A percentile compares a stretch with the other conserved stretches of the same genome.
phyloP scores from a whole-genome alignment of 2,329 filamentous ascomycete genomes.

The Verticillium klebahnii region DNA sequence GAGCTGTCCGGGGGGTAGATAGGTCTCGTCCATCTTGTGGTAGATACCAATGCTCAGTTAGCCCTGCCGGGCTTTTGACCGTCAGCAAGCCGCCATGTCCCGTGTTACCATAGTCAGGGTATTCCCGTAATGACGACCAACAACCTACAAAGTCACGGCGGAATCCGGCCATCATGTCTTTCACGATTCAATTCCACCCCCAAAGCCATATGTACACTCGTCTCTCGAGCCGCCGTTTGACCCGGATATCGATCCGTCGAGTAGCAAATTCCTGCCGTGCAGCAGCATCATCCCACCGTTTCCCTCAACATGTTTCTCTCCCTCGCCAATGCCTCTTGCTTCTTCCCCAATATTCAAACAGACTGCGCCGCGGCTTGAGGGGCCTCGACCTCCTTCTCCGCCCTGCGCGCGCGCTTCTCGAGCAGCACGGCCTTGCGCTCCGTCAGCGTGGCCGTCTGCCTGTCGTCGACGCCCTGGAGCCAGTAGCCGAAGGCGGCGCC shows the following conservation, averaged over 20 bases:
- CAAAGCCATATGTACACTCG: not conserved
- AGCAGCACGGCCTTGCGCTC: slow-evolving; percentile 77
- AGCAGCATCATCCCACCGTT: not conserved
- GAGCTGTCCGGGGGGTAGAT: not conserved
- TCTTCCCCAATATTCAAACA: not conserved
- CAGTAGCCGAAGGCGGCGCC: slow-evolving; percentile 96
- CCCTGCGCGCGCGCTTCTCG: slow-evolving; percentile 78
- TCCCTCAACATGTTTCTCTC: not conserved
- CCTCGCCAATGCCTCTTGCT: not conserved
- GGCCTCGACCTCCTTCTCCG: slow-evolving; percentile 30
- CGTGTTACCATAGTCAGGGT: not conserved
- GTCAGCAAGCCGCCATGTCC: not conserved
- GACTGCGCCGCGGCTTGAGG: not conserved
- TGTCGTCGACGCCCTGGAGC: slow-evolving; percentile 83
- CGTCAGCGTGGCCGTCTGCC: slow-evolving; percentile 70
- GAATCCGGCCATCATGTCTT: not conserved
- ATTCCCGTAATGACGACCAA: not conserved
- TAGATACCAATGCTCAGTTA: not conserved
- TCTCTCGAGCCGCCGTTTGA: not conserved
- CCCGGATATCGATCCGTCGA: not conserved
- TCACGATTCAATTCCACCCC: not conserved
- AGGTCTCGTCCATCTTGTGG: not conserved
- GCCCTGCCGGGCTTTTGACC: not conserved
- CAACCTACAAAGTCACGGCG: not conserved
- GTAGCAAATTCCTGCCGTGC: not conserved